Base-by-base conservation (phyloP, 768 basidiomycete genomes). In the Tylopilus balloui region DNA sequence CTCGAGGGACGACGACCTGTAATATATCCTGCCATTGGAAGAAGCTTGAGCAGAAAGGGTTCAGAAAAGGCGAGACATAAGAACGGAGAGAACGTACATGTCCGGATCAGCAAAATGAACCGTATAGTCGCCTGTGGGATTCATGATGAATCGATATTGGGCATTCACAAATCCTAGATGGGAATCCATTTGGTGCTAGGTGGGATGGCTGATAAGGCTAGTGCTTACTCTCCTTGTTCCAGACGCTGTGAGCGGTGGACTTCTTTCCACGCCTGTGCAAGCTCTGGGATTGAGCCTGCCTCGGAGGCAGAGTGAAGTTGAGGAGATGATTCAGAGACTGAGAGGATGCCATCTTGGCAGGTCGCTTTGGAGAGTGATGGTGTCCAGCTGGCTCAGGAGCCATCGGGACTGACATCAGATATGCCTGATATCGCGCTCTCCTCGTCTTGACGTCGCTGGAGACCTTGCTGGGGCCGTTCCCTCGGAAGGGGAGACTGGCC, bases 61-160 rank as follows among this genome's bases (percentile, higher is more conserved):
- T 37, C 46, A 47, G 48, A 48, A 31, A 37, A 38, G 6, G 21
- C 6, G 23, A n/a, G 19, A 36, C 11, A 41, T 17, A 24, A 32
- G n/a, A 17, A 37, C 10, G 8, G 7, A 45, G 39, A 52, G 38
- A 53, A 74, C 89, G 62, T 68, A 88, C 88, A 98, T 94, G 69
- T 99, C 96, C 28, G 96, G 92, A 68, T 97, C 94, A 35, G 92
- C 92, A 64, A 97, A 94, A 68, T 96, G 93, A 6, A 88, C 94
- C 15, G 93, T 91, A 64, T 96, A 94, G 56, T 83, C 78, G n/a
- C 90, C 88, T 34, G 76, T 82, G 2, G 95, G 95, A 60, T 92
- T 90, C 85, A 97, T 86, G 35, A 98, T 80, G 67, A 97, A 98
- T 50, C 92, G 80, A 71, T 94, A 96, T 65, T 94, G 92, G 9